Evolutionary conservation across 495 filamentous ascomycete genomes (phyloP).

Genomic region (Hypoxylon rickii): DNA sequence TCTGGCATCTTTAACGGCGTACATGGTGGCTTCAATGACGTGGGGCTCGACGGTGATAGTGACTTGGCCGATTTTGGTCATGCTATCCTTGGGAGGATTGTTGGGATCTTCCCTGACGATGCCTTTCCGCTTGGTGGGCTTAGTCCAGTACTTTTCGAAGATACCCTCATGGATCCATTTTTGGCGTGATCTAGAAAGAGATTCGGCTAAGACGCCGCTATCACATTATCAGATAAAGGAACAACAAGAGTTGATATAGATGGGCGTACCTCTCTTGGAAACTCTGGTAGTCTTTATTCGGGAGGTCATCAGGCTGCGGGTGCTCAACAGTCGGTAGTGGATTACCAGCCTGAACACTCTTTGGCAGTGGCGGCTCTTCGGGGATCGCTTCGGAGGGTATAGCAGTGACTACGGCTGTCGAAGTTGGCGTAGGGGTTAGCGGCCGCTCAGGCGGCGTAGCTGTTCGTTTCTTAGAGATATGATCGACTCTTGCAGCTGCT

Average conservation of each 20-base stretch:
- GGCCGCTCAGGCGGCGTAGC: conserved; percentile 48
- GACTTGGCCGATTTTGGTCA: conserved; percentile 80
- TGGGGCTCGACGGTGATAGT: conserved; percentile 89
- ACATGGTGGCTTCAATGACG: conserved; percentile 84
- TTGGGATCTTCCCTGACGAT: conserved; percentile 67
- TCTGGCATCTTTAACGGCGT: conserved; percentile 75
- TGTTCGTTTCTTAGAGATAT: conserved; percentile 54
- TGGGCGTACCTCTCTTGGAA: conserved; percentile 74
- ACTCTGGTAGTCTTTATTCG: conserved; percentile 74
- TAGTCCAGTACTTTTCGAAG: conserved; percentile 92
- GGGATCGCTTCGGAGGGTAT: conserved; percentile 35
- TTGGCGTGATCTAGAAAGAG: conserved; percentile 80
- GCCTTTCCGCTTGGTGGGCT: conserved; percentile 81
- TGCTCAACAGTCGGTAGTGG: conserved; percentile 73
- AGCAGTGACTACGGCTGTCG: conserved; percentile 39
- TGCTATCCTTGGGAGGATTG: conserved; percentile 84
- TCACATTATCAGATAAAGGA: too few species aligned
- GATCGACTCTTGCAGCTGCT: conserved; percentile 55
- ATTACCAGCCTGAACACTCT: conserved; percentile 57
- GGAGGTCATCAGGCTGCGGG: conserved; percentile 67
- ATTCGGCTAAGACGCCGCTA: conserved; percentile 85
- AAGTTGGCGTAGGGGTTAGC: conserved; percentile 32
- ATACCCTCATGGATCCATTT: conserved; percentile 89
- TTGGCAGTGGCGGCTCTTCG: conserved; percentile 64
- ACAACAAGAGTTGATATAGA: conserved; percentile 1